These are phyloP conservation scores for Passiflora organensis DNA, from an alignment of 345 rosid genomes.

Conservation along the genomic window DNA sequence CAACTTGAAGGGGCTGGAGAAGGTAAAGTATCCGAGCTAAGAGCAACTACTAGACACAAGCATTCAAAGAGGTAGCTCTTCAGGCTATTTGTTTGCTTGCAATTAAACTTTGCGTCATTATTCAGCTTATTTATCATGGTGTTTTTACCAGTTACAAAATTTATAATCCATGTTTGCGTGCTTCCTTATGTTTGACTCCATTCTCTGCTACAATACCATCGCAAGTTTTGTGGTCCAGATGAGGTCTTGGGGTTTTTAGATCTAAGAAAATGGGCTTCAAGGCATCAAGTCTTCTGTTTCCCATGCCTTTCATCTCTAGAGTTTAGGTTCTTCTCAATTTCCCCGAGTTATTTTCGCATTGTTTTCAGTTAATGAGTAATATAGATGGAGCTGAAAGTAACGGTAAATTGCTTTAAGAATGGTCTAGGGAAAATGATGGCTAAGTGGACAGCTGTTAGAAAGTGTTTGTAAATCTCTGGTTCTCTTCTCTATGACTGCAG, in stretches of 20 bases:
- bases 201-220: constrained; percentile 7
- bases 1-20: constrained; percentile 46
- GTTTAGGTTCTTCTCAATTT: neutral
- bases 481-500: constrained; percentile 1
- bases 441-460: constrained; percentile 22
- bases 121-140: constrained; percentile 13
- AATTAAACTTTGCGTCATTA: constrained; percentile 11
- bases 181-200: too few species aligned
- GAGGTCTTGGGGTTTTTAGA: constrained; percentile 8
- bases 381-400: constrained; percentile 7
- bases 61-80: constrained; percentile 78
- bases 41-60: constrained; percentile 50
- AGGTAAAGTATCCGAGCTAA: constrained; percentile 49
- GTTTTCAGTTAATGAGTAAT: constrained; percentile 12
- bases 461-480: constrained; percentile 14
- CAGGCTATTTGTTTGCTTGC: constrained; percentile 21
- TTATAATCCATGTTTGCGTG: too few species aligned
- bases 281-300: neutral
- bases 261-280: too few species aligned
- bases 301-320: constrained; percentile 10
- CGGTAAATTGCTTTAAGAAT: constrained; percentile 21
- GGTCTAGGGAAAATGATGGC: constrained; percentile 30
- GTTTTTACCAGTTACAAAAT: constrained; percentile 9
- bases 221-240: constrained; percentile 18
- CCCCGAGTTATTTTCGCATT: neutral